Base-by-base conservation (phyloP, 1,284 basidiomycete genomes). In the Volvariella volvacea region DNA sequence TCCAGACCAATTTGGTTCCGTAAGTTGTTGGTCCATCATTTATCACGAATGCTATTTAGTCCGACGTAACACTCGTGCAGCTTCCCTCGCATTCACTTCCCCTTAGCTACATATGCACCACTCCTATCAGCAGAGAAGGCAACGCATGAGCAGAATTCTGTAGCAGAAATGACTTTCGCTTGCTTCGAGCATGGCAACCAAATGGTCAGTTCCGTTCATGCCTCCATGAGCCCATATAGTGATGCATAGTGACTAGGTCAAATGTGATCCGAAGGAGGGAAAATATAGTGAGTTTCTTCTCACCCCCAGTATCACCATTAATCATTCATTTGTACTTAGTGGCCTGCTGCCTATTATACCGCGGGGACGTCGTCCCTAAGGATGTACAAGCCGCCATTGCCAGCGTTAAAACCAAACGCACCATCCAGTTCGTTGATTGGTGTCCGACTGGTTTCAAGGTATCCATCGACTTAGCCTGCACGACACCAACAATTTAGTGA, bases 131-230 rank as follows among this genome's bases (percentile, higher is more conserved):
- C 80, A 7, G 85, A 86, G 50, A 88, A 85, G 68, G 88, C 93
- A 20, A 81, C 80, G 58, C 95, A 99, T 66, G 95, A 99, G 68
- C 90, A 94, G 70, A 98, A 99, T 76, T 92, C 91, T 21, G 94
- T 98, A 28, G 82, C 90, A 39, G 95, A 99, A 64, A 97, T 99
- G 92, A 99, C 95, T 52, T 93, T 91, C 74, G 86, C 93, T 47
- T 96, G 92, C 74, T 99, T 99, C 70, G 95, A 99, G 75, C 78
- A 81, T 53, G 93, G 92, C 54, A 96, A 95, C 73, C 95, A 98
- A 72, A 95, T 99, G 94, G 95, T 77, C 51, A 43, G 43, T 48
- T n/a, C 14, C n/a, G 22, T 16, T 39, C 36, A 42, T 12, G 20
- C n/a, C n/a, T 21, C 33, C 31, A 12, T 9, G 15, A 30, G 1